Base-by-base conservation (phyloP, 768 basidiomycete species). In the Tricholoma furcatifolium region DNA sequence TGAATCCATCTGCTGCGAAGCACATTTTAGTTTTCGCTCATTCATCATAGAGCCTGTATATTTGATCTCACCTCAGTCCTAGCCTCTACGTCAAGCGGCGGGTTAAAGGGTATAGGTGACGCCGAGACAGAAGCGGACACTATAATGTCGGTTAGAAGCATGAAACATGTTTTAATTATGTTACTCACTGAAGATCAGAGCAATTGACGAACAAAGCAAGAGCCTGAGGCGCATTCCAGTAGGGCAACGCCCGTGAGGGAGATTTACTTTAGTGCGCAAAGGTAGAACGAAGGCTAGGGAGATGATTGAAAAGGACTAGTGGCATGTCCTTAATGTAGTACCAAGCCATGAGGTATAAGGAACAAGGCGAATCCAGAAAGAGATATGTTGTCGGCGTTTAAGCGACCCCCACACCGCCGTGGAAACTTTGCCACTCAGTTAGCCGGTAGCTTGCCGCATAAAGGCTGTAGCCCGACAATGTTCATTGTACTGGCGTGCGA, bases 81-180 rank as follows among this genome's bases (percentile, higher is more conserved):
- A 30, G 58, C 58, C 40, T 53, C 58, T 27, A 62, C 58, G 34
- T 62, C 60, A 32, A 59, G 55, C 17, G 58, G 53, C 35, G 56
- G 58, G 9, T 56, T 32, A 23, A 55, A 45, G 31, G 58, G 60
- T 18, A 62, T 35, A 17, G 58, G 61, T 10, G 50, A 50, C n/a
- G 56, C 61, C 23, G 39, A 51, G 24, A 30, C 51, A 47, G 44
- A 43, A 18, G 42, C 46, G 14, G 54, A 35, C 58, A 57, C 61
- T 62, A 48, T 12, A 35, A 3, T 6, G 44, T 1, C n/a, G n/a
- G 15, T 41, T 43, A 32, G 31, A 41, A 23, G 47, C 41, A 12
- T 24, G 23, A 49, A 23, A 32, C n/a, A 15, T 47, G 10, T 10
- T 15, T 42, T 6, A 32, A 30, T 36, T 21, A 21, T 41, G 30